Percentiles rank a stretch among this genome's conserved stretches.
These are phyloP conservation scores for Gyrodon lividus DNA, from an alignment of 768 basidiomycete genomes.

Conservation along the genomic window DNA sequence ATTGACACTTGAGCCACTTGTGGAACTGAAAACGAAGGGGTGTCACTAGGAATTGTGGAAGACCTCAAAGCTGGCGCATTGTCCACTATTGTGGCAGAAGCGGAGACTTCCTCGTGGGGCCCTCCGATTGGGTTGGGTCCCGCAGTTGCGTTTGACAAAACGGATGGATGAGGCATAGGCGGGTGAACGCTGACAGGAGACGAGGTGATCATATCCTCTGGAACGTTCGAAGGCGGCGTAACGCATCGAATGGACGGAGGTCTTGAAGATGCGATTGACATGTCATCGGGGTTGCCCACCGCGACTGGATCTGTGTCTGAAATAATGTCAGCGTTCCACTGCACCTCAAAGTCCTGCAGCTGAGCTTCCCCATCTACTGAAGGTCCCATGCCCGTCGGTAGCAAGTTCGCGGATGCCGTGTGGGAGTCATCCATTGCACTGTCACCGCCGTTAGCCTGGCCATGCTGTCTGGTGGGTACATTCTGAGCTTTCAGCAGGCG, in stretches of 20 bases:
- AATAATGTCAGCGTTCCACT: background rate
- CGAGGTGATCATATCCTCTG: conserved; percentile 7
- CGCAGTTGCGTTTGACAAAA: no score
- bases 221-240: background rate
- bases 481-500: background rate
- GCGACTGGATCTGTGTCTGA: background rate
- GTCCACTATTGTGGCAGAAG: background rate
- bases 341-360: background rate
- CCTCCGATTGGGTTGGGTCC: background rate
- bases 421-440: background rate
- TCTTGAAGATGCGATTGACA: conserved; percentile 8
- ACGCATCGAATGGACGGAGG: conserved; percentile 1
- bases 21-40: background rate
- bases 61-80: background rate
- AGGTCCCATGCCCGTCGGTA: background rate
- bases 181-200: background rate
- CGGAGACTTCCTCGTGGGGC: background rate
- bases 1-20: background rate
- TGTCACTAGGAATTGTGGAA: background rate
- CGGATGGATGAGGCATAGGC: background rate
- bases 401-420: background rate
- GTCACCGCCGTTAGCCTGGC: background rate
- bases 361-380: background rate
- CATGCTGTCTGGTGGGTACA: background rate
- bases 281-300: background rate